These are phyloP conservation scores for Colletotrichum chrysophilum DNA, from an alignment of 2,329 filamentous ascomycete species.

Conservation along the genomic window DNA sequence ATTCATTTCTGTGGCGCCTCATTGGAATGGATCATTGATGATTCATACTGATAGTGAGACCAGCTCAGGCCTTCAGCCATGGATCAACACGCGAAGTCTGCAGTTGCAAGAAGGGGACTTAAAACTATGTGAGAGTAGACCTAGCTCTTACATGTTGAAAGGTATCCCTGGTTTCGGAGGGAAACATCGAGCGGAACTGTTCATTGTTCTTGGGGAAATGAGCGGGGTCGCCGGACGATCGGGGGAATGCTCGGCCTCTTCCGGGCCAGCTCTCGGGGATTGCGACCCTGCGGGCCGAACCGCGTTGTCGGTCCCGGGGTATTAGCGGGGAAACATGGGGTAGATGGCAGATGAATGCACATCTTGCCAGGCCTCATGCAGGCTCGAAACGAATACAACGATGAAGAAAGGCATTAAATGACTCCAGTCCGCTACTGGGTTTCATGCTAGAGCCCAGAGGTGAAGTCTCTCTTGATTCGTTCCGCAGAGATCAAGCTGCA, in stretches of 20 bases:
- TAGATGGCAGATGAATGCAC: background rate
- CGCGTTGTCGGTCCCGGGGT: background rate
- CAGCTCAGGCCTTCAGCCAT: rapidly evolving
- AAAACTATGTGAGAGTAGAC: background rate
- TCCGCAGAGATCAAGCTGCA: too few relatives aligned
- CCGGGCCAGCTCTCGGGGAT: background rate
- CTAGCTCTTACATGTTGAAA: background rate
- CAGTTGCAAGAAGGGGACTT: background rate
- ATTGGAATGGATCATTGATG: background rate
- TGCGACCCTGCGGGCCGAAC: background rate
- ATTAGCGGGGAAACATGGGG: background rate
- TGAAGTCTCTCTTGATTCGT: too few relatives aligned
- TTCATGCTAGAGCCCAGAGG: too few relatives aligned
- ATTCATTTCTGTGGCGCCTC: background rate
- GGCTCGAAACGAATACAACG: rapidly evolving
- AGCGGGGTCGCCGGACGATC: background rate
- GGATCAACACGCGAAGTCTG: rapidly evolving
- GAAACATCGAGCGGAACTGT: background rate
- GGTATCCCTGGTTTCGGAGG: too few relatives aligned
- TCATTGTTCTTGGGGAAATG: background rate
- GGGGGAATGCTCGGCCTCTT: background rate
- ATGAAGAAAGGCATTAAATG: background rate
- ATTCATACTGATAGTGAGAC: background rate
- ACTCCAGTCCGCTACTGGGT: background rate
- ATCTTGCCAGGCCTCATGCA: background rate